These are phyloP conservation scores for Metarhizium humberi DNA, from an alignment of 2,329 filamentous ascomycete genomes.

Conservation along the genomic window DNA sequence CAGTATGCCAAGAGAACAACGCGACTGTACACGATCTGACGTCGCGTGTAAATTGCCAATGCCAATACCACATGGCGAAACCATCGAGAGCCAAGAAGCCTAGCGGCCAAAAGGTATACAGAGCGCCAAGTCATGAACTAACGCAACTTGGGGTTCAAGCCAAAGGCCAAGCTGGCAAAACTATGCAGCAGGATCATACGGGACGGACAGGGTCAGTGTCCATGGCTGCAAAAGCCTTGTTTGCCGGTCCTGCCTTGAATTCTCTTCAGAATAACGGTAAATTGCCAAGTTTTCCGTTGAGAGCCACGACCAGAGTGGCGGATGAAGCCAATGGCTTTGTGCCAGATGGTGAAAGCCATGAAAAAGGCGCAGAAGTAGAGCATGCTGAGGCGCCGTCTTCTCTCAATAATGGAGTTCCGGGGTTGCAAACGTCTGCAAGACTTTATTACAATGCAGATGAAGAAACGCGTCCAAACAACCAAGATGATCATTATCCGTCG, in stretches of 20 bases:
- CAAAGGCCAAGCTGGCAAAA: not conserved
- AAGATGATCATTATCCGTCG: slow-evolving; percentile 33
- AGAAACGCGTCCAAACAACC: not conserved
- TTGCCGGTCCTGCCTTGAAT: not conserved
- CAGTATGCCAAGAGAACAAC: not conserved
- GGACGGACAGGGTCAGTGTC: not conserved
- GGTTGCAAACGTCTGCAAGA: not conserved
- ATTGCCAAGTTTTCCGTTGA: not conserved
- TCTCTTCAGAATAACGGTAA: not conserved
- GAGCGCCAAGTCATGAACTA: not conserved
- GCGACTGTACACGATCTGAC: not conserved
- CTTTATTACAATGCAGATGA: not conserved
- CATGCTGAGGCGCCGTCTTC: not conserved
- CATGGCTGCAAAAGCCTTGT: not conserved
- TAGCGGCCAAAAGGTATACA: not conserved
- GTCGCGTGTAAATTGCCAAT: not conserved
- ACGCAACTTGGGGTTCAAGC: not conserved
- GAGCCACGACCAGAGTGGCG: not conserved
- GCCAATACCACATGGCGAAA: not conserved
- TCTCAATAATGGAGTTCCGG: not conserved
- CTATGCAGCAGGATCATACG: not conserved
- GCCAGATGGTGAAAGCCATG: not conserved
- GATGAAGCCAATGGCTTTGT: not conserved
- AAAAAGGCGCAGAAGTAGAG: not conserved
- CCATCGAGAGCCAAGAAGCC: not conserved